Conservation (phyloP, 257 asterid species). For the Sherardia arvensis region DNA sequence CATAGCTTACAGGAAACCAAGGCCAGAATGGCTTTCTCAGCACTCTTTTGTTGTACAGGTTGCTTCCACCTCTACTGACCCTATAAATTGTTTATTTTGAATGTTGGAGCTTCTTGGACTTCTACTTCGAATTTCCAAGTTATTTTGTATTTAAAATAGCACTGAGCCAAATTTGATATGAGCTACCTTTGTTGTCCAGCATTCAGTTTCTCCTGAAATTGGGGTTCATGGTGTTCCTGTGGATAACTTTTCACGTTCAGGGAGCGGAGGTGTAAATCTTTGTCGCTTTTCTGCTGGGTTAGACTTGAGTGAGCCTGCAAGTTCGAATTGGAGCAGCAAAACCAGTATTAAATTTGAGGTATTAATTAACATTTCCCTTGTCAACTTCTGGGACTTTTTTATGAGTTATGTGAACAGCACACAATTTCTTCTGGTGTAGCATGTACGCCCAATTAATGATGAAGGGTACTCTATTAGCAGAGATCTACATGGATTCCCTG, state of each 20-base stretch:
- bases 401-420: neutral
- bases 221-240: constrained; percentile 81
- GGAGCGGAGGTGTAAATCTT: constrained; percentile 83
- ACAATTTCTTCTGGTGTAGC: constrained; percentile 38
- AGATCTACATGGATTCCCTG: constrained; percentile 88
- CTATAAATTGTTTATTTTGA: no score
- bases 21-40: constrained; percentile 85
- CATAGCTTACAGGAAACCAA: constrained; percentile 78
- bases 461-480: constrained; percentile 71
- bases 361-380: constrained; percentile 10
- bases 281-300: constrained; percentile 80
- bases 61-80: constrained; percentile 2
- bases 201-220: constrained; percentile 78
- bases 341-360: constrained; percentile 87
- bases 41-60: constrained; percentile 85
- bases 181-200: constrained; percentile 46
- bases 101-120: neutral
- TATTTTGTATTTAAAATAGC: neutral
- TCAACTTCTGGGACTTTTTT: constrained; percentile 6
- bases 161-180: constrained; percentile 17
- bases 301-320: constrained; percentile 91
- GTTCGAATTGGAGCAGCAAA: constrained; percentile 92
- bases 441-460: constrained; percentile 70
- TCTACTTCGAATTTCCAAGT: neutral
- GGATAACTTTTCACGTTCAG: constrained; percentile 80